Evolutionary conservation across 306 rosid species (phyloP).

Genomic region (Prunus mongolica): DNA sequence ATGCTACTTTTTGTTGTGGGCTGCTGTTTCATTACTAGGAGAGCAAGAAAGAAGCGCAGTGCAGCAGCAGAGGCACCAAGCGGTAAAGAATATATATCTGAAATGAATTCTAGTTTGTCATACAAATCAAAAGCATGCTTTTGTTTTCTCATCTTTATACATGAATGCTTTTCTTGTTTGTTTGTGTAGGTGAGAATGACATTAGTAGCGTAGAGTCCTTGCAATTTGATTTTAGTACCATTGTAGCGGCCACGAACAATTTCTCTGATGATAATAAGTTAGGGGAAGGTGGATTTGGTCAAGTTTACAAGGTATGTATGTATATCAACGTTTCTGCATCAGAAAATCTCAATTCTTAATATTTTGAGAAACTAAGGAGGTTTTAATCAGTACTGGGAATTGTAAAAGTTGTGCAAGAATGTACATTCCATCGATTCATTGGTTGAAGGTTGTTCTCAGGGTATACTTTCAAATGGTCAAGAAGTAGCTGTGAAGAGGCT

Average conservation of each 20-base stretch:
- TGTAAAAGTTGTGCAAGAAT: no score
- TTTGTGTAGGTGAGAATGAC: slow-evolving; percentile 5
- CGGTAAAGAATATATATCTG: no score
- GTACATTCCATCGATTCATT: background rate
- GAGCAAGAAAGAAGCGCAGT: background rate
- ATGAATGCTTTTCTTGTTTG: background rate
- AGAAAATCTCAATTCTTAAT: no score
- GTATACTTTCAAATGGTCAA: slow-evolving; percentile 39
- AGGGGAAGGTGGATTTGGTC: slow-evolving; percentile 57
- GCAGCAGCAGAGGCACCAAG: background rate
- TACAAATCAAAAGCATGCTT: no score
- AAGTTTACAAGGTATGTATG: slow-evolving; percentile 53
- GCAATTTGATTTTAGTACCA: slow-evolving; percentile 38
- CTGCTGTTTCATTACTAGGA: background rate
- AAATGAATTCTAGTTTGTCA: no score
- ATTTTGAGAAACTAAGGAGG: no score
- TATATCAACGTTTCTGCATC: background rate
- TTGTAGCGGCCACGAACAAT: slow-evolving; percentile 39
- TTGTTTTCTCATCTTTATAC: no score
- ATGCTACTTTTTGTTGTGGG: background rate
- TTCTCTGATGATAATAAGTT: slow-evolving; percentile 34
- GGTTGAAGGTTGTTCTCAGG: slow-evolving; percentile 23
- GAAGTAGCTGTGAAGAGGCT: slow-evolving; percentile 67
- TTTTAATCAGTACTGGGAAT: no score
- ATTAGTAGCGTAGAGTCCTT: slow-evolving; percentile 23